Evolutionary conservation across 768 basidiomycete genomes (phyloP).

Genomic region (Agrocybe praecox): DNA sequence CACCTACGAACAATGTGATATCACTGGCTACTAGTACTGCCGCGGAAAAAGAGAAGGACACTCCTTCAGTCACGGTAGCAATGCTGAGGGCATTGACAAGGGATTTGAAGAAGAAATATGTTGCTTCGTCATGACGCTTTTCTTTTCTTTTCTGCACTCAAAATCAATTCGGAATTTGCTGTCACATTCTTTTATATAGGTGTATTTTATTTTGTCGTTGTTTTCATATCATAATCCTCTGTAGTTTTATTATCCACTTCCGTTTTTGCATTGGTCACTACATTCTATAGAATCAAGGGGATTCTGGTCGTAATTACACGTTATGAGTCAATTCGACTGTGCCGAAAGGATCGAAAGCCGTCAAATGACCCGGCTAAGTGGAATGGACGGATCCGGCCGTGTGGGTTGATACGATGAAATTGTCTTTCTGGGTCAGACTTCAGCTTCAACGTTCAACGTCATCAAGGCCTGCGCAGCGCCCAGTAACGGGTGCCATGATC

Average conservation of each 20-base stretch:
- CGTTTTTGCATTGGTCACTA: too few species aligned
- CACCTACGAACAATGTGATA: slow-evolving; percentile 46
- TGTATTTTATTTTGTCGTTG: not conserved
- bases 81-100: slow-evolving; percentile 66
- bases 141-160: slow-evolving; percentile 8
- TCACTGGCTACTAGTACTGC: slow-evolving; percentile 34
- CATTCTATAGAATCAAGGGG: too few species aligned
- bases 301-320: too few species aligned
- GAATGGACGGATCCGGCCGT: slow-evolving; percentile 18
- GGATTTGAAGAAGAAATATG: slow-evolving; percentile 54
- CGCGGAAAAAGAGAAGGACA: slow-evolving; percentile 18
- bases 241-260: too few species aligned
- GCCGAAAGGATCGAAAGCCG: not conserved
- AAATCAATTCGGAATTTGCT: not conserved
- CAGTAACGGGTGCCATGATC: slow-evolving; percentile 48
- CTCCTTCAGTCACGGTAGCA: slow-evolving; percentile 55
- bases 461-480: slow-evolving; percentile 20
- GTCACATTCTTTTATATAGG: not conserved
- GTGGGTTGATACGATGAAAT: slow-evolving; percentile 52
- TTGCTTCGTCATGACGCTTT: slow-evolving; percentile 16
- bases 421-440: slow-evolving; percentile 51
- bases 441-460: too few species aligned
- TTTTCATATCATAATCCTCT: not conserved
- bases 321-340: too few species aligned
- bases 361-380: slow-evolving; percentile 2